phyloP scores from a whole-genome alignment of 345 rosid species.

The Salix koriyanagi region DNA sequence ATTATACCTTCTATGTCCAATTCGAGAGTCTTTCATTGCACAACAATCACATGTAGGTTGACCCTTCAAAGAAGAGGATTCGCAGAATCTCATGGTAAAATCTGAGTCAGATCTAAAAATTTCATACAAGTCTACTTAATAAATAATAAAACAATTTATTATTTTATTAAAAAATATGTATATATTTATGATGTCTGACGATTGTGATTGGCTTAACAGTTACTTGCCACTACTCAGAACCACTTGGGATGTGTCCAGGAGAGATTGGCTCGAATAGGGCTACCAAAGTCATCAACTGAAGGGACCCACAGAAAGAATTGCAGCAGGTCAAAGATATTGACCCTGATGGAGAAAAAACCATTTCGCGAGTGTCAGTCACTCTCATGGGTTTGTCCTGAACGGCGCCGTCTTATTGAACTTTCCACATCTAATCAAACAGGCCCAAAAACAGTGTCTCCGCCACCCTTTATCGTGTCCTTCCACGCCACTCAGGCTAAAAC shows the following conservation, averaged over 20 bases:
- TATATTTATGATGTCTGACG: neutral
- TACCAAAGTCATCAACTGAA: neutral
- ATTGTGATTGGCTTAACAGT: neutral
- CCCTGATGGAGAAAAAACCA: neutral
- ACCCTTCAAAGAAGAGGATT: too few relatives aligned
- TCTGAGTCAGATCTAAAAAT: too few relatives aligned
- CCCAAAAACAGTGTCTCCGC: slow-evolving; percentile 2
- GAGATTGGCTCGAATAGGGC: neutral
- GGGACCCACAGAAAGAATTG: neutral
- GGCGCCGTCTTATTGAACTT: slow-evolving; percentile 28
- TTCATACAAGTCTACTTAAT: too few relatives aligned
- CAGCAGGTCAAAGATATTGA: slow-evolving; percentile 17
- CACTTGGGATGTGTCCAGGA: neutral
- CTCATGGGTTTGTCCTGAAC: slow-evolving; percentile 22
- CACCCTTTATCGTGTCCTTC: slow-evolving; percentile 7
- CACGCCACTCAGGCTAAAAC: slow-evolving; percentile 21
- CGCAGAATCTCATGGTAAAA: too few relatives aligned
- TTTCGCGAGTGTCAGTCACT: neutral
- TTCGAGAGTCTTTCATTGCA: too few relatives aligned
- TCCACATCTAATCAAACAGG: slow-evolving; percentile 3
- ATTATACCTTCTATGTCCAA: too few relatives aligned
- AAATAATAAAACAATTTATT: too few relatives aligned
- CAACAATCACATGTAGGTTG: too few relatives aligned
- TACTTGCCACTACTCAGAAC: neutral
- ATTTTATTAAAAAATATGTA: neutral